Evolutionary conservation across 305 asterid species (phyloP), one percentile per base, ranked within the genome.

Genomic region (Fraxinus albicans): DNA sequence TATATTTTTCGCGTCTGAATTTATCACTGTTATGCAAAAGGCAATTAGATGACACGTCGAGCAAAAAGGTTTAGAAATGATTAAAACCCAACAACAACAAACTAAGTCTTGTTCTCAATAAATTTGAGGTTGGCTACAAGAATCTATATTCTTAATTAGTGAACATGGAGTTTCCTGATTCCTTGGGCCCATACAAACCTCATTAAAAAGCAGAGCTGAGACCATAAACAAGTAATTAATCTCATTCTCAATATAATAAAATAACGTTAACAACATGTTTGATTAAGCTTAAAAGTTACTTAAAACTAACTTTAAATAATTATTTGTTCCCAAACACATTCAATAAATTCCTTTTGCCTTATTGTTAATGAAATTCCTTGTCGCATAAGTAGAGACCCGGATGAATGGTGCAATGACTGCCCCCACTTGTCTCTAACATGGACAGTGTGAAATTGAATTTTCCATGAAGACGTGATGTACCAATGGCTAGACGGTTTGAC

Each of bases 1-100:
- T 83, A 90, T 89, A 84, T 88, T 94, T 82, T 82, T 93, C n/a
- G 91, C 53, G 81, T 94, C 98, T 10, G 95, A 84, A 70, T 81
- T 73, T 82, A 94, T 89, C 34, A 94, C 98, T 94, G 91, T 73
- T 42, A 78, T 75, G 79, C 50, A 38, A 38, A 73, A 80, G 13
- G 58, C 55, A 82, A 34, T 65, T 63, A 27, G 50, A 76, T 70
- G 72, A 36, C 55, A 55, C n/a, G 23, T 44, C 10, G 17, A 4
- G 73, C 53, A 69, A 44, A 63, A 63, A 63, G 72, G 72, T 63
- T 63, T 63, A 23, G 72, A 0, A 8, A 63, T 63, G 13, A 23
- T 58, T 58, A 58, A n/a, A 58, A 19, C 69, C 12, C 27, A 58
- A 63, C 33, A 63, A 21, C 6, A 63, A 63, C 29, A 63, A 23